phyloP scores from a whole-genome alignment of 2,329 filamentous ascomycete genomes.

The Ceratocystis cacaofunesta region DNA sequence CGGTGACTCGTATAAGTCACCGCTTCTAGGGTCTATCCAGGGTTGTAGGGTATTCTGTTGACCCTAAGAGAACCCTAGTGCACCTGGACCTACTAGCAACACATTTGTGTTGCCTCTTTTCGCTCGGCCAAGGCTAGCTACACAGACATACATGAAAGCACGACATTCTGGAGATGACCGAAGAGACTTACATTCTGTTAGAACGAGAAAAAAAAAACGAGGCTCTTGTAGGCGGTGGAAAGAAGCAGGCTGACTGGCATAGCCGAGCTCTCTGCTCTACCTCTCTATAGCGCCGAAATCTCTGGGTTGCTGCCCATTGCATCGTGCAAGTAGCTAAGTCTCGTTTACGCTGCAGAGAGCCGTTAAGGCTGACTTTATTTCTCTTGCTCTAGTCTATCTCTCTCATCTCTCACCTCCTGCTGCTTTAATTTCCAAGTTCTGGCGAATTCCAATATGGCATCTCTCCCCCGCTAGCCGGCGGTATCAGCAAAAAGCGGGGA shows the following conservation, averaged over 20 bases:
- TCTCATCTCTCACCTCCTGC: no score
- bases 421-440: background rate
- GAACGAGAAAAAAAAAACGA: background rate
- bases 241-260: background rate
- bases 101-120: background rate
- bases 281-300: background rate
- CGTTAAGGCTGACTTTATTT: constrained; percentile 2
- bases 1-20: background rate
- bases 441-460: background rate
- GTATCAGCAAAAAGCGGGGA: background rate
- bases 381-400: background rate
- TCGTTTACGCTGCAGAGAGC: background rate
- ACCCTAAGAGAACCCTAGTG: background rate
- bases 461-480: background rate
- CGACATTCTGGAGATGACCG: background rate
- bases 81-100: background rate
- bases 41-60: background rate
- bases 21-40: background rate
- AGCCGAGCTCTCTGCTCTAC: background rate
- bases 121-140: background rate
- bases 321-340: background rate
- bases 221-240: background rate
- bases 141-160: background rate
- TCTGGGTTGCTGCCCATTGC: background rate
- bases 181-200: background rate